Conservation (phyloP, 2,329 filamentous ascomycete species). For the Botrytis medusae region DNA sequence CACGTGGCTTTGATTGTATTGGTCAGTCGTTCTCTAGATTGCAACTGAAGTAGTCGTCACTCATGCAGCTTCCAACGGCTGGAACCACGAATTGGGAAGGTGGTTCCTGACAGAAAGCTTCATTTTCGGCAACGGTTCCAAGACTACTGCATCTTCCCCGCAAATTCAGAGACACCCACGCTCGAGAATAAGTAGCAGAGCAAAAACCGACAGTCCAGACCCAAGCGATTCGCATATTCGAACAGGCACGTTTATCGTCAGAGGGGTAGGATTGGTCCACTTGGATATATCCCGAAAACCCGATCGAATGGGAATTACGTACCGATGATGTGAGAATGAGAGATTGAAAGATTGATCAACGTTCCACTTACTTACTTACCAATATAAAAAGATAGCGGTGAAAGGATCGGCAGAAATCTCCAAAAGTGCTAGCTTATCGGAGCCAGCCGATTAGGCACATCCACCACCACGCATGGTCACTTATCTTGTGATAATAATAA, state of each 20-base stretch:
- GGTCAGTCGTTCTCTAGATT: not conserved
- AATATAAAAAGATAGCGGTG: not conserved
- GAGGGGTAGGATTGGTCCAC: not conserved
- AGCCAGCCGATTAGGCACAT: not conserved
- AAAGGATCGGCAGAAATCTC: not conserved
- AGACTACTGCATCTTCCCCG: not conserved
- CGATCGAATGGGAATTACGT: not conserved
- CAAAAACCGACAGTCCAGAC: not conserved
- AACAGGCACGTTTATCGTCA: not conserved
- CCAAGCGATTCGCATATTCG: not conserved
- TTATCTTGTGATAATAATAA: not conserved
- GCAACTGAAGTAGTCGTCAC: not conserved
- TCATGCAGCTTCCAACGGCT: not conserved
- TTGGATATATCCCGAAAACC: not conserved
- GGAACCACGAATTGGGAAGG: slow-evolving; percentile 4
- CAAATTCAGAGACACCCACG: not conserved
- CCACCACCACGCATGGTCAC: not conserved
- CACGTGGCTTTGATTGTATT: slow-evolving; percentile 1
- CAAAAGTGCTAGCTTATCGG: not conserved
- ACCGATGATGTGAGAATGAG: not conserved
- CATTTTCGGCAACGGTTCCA: not conserved
- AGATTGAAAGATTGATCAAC: not conserved
- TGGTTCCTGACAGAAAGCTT: slow-evolving; percentile 13
- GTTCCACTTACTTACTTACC: not conserved
- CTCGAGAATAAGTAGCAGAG: not conserved